Conservation (phyloP, 148 eudicot species). For the Heliosperma pusillum region DNA sequence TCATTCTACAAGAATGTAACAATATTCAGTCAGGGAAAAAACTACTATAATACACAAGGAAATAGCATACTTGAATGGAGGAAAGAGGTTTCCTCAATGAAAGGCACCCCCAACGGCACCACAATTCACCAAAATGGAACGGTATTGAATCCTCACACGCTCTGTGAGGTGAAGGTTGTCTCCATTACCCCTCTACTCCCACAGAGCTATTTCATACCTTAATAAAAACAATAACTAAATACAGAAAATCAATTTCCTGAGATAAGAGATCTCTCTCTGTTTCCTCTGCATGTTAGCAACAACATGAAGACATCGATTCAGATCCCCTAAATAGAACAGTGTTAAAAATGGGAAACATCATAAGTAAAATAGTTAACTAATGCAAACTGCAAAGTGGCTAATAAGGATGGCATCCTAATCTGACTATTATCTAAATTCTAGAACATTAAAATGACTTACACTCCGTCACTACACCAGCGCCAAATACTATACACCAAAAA, state of each 20-base stretch:
- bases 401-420: neutral
- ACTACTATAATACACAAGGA: neutral
- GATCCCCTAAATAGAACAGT: neutral
- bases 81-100: slow-evolving; percentile 1
- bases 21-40: slow-evolving; percentile 18
- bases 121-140: neutral
- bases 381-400: neutral
- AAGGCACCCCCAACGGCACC: neutral
- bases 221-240: neutral
- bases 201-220: neutral
- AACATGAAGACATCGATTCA: neutral
- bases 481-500: neutral
- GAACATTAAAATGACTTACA: neutral
- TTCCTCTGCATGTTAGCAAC: neutral
- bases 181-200: neutral
- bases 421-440: neutral
- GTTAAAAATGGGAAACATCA: neutral
- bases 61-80: neutral
- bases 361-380: neutral
- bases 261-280: neutral
- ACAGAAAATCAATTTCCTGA: neutral
- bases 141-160: neutral
- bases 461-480: too few relatives aligned
- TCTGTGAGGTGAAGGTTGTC: neutral
- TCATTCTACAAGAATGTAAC: slow-evolving; percentile 47